Base-by-base conservation (phyloP, 768 basidiomycete species). In the Tremella yokohamensis region DNA sequence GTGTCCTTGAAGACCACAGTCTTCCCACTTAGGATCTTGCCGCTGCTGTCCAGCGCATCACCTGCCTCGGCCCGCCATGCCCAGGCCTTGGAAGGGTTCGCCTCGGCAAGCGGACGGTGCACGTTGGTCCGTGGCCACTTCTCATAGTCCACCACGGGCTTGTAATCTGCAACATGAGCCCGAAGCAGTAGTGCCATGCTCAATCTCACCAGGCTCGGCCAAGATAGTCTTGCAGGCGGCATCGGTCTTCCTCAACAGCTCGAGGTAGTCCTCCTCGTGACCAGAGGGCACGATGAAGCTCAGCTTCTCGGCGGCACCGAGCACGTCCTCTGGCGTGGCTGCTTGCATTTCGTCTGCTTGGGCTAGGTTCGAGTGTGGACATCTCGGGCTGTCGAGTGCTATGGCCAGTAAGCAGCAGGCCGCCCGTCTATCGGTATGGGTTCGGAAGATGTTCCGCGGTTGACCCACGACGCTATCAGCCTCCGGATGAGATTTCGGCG, bases 1-100 rank as follows among this genome's bases (percentile, higher is more conserved):
- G 76, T 79, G 56, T 80, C 81, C 72, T 82, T 81, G 25, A 81
- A 53, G n/a, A 77, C 73, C n/a, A 81, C 68, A 34, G 73, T 79
- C 56, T 74, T 77, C 9, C 79, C 78, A 12, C 73, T 69, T 3
- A 81, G 62, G 2, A 79, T 57, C 8, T 59, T 52, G 2, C 20
- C 56, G 20, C 20, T 42, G 20, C 20, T 50, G 8, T 40, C 54
- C 42, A 37, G 19, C 20, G 19, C 24, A 20, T 56, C 57, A 15
- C 60, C 63, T 12, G 58, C 49, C 13, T 62, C 55, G 8, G 51
- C 58, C 19, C 58, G 49, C 62, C 62, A 71, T 8, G 65, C 64
- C 69, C 67, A 74, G 0, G 63, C 72, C 16, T 49, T 26, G 20
- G 60, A 51, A 9, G 58, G 54, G 47, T 74, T 69, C 12, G 69